Evolutionary conservation across 345 rosid species (phyloP), one percentile per base, ranked within the genome.

Genomic region (Atalantia buxifolia): DNA sequence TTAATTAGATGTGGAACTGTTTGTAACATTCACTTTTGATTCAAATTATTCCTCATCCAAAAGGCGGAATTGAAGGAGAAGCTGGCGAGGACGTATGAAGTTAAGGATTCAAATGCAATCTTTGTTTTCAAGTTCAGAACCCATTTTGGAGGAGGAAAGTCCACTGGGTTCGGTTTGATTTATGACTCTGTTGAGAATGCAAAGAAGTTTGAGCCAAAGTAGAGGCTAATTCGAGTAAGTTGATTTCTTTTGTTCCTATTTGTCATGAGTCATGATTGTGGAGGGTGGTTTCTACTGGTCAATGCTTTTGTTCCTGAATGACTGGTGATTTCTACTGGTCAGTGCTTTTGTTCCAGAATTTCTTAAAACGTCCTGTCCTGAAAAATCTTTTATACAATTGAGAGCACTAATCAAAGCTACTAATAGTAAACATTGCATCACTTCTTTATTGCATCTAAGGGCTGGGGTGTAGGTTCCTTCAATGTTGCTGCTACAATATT

Each of bases 91-190:
- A 82, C 90, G 83, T 92, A 92, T 55, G 93, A 90, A 27, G 93
- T 90, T 30, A 90, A 83, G 84, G 93, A 92, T 67, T 79, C 88
- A 19, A 89, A 90, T 71, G 69, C 91, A 22, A 92, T 90, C 60
- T 90, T 90, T 74, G 92, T 88, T 2, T 92, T 92, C 81, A 90
- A 92, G 84, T 92, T 92, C 79, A 81, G 93, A 75, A 92, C 92
- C 21, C 92, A 90, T 71, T 92, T 92, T 79, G 96, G 93, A 45
- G 93, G 96, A 57, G 96, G 96, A 31, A 92, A 90, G 36, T 92
- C 96, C 3, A 92, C 91, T 3, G 91, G 96, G 0, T 92, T 92
- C 78, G 93, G 93, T 9, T 76, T 92, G 82, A 88, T 92, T 53
- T 92, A 92, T 57, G 93, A 90, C 42, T 86, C 89, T 1, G 86